These are phyloP conservation scores for Takakia lepidozioides DNA, from an alignment of 225 moss, liverwort and hornwort genomes.

Conservation along the genomic window DNA sequence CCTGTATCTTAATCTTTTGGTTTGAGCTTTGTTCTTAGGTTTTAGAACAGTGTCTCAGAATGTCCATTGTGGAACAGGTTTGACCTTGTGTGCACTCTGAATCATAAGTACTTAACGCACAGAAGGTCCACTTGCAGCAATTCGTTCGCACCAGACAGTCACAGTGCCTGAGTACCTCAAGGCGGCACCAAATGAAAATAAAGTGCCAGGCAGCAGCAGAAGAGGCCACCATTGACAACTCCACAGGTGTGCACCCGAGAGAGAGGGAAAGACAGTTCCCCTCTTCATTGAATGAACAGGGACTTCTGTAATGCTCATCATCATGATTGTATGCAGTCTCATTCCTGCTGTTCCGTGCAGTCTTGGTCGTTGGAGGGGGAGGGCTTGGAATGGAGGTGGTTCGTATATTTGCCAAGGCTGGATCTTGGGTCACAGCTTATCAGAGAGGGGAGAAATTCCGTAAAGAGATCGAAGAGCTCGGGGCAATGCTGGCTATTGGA, in stretches of 20 bases:
- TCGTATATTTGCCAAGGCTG: conserved; percentile 72
- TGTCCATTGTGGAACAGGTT: too few species aligned
- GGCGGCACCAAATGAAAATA: conserved; percentile 11
- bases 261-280: neutral
- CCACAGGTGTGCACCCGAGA: conserved; percentile 41
- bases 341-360: conserved; percentile 27
- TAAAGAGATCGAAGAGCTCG: conserved; percentile 87
- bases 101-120: too few species aligned
- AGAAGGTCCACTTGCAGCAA: too few species aligned
- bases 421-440: conserved; percentile 96
- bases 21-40: too few species aligned
- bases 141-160: conserved; percentile 24
- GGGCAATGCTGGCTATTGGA: conserved; percentile 92
- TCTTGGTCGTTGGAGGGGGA: conserved; percentile 96
- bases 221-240: conserved; percentile 82
- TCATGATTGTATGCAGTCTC: neutral
- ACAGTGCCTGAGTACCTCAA: conserved; percentile 11
- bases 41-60: too few species aligned
- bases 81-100: too few species aligned
- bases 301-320: neutral
- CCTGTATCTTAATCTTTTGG: too few species aligned
- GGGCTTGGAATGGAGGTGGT: conserved; percentile 87
- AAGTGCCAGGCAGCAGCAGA: conserved; percentile 35
- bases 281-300: neutral
- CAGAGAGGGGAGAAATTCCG: conserved; percentile 93